Base-by-base conservation (phyloP, 257 asterid genomes). In the Fraxinus pennsylvanica region DNA sequence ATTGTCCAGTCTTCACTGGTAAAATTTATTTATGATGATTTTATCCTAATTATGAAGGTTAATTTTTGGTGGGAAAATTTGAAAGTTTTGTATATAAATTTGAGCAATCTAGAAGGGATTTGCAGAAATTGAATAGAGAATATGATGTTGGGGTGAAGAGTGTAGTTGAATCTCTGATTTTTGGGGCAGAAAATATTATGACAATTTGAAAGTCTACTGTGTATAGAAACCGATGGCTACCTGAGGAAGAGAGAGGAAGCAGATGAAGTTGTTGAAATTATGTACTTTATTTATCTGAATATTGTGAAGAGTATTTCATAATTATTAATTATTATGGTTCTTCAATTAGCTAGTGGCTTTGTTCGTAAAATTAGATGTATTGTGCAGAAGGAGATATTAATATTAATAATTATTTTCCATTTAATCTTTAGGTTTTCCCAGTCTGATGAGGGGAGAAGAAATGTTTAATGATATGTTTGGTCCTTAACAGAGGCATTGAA, bases 1-100 rank as follows among this genome's bases (percentile, higher is more conserved):
- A 61, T 61, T 61, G 68, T 61, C 15, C 15, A 1, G 50, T 41
- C 3, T 10, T 41, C 13, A 41, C 15, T 41, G 15, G 50, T 41
- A 10, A 41, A 9, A 41, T 0, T 41, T 41, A 41, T 41, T 70
- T 39, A 1, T 15, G 75, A 67, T 22, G 27, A 59, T 41, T 69
- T 29, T 74, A 5, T 54, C 27, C 63, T 6, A n/a, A 54, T 54
- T 54, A 54, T 71, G 36, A 32, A 59, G 38, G 35, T 32, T 29
- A 4, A 74, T 74, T 47, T 81, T 57, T 74, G 54, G 71, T 72
- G 50, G 47, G 12, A 1, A n/a, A 36, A 43, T 39, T 22, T 76
- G 66, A 69, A 63, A 67, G 72, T 47, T 73, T 15, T 77, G 83
- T 81, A 70, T 73, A 80, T 82, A 82, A 33, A 68, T 12, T 4